Base-by-base conservation (phyloP, 2,329 filamentous ascomycete genomes). In the Trichoderma breve region DNA sequence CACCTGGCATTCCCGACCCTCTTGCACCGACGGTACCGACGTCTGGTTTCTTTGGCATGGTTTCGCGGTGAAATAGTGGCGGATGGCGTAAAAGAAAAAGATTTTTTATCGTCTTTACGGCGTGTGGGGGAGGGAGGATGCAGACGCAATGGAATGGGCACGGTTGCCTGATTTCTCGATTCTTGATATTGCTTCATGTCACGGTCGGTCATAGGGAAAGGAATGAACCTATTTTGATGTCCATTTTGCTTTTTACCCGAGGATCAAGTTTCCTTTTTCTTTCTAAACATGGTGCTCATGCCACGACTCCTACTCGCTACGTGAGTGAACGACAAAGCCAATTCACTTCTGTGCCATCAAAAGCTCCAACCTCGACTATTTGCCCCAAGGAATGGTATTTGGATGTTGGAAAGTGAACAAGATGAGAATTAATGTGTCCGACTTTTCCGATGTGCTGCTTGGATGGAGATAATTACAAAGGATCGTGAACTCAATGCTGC, bases 161-260 rank as follows among this genome's bases (percentile, higher is more conserved):
- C 74, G 79, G 67, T 79, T 78, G 77, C 78, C 78, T 77, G 77
- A 79, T 78, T 79, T 81, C 78, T 81, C 76, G 77, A 79, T 80
- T 81, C 78, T 81, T 77, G 78, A 79, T 78, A 76, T 79, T 80
- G 79, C 81, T 84, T 80, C 83, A 84, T 84, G 80, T 83, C 82
- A 83, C 80, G 84, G 79, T 81, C 78, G 80, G 83, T 82, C 81
- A 82, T 81, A 83, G 81, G 83, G 83, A 84, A 84, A 73, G 61
- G 71, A 69, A 73, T 71, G 62, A 62, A 73, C 47, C 68, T 65
- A 71, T 79, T 76, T 76, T 79, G 77, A 81, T 78, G 77, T 77
- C 79, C 77, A 76, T 73, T 70, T 58, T 32, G 53, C 39, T 53
- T 57, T 43, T 55, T 26, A n/a, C 55, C 28, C 28, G 24, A 69